These are phyloP conservation scores for Globisporangium okanoganense DNA, from an alignment of 352 stramenopile genomes.

Conservation along the genomic window DNA sequence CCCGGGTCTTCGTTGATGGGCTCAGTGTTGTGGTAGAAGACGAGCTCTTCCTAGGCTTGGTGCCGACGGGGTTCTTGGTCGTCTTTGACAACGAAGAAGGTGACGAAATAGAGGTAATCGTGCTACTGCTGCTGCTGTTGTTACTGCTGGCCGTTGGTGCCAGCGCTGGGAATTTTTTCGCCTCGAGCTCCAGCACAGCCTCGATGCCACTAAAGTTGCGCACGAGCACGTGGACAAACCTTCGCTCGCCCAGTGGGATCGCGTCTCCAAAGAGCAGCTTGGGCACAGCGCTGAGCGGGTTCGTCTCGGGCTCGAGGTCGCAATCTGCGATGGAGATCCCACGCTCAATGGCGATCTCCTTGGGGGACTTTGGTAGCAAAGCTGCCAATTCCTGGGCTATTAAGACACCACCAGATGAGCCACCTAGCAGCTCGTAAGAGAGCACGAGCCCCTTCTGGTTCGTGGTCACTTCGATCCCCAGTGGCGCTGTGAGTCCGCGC, in stretches of 20 bases:
- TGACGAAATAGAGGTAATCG: neutral
- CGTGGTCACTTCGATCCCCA: slow-evolving; percentile 63
- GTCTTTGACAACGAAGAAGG: neutral
- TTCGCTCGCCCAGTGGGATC: slow-evolving; percentile 54
- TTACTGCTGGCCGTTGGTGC: neutral
- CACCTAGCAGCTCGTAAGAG: slow-evolving; percentile 56
- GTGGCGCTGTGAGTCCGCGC: slow-evolving; percentile 41
- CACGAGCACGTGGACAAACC: slow-evolving; percentile 44
- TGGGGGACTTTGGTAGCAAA: slow-evolving; percentile 29
- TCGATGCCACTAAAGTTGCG: slow-evolving; percentile 82
- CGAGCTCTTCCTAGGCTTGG: neutral
- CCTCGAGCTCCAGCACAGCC: slow-evolving; percentile 50
- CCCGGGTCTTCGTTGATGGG: neutral
- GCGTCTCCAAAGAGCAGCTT: slow-evolving; percentile 63
- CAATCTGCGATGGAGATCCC: slow-evolving; percentile 38
- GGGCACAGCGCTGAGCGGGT: slow-evolving; percentile 27
- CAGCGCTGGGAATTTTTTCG: slow-evolving; percentile 45
- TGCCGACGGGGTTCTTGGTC: neutral
- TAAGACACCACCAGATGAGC: neutral
- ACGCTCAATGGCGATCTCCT: slow-evolving; percentile 34
- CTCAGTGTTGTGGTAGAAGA: neutral
- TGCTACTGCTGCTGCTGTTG: neutral
- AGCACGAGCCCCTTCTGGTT: slow-evolving; percentile 76
- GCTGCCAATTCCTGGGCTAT: neutral
- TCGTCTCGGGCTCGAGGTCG: slow-evolving; percentile 44